A percentile compares a stretch with the other conserved stretches of the same genome.
phyloP scores from a whole-genome alignment of 805 yeast species.

The Blastobotrys peoriensis region DNA sequence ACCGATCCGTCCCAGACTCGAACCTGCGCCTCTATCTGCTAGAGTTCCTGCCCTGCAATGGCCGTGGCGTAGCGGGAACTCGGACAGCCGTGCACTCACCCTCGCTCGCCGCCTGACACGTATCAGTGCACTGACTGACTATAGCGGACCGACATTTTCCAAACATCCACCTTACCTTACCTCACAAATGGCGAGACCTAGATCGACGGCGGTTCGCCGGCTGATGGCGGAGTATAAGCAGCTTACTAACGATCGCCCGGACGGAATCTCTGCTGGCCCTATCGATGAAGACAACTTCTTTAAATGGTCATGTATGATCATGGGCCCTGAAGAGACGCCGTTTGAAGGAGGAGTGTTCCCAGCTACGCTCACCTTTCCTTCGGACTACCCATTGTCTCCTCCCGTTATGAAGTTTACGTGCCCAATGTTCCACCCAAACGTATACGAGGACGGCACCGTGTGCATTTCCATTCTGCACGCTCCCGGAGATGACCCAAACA shows the following conservation, averaged over 20 bases:
- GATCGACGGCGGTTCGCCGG: conserved; percentile 73
- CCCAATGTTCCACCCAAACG: conserved; percentile 84
- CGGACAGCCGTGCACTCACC: no score
- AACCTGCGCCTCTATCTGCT: no score
- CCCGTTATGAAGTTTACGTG: conserved; percentile 73
- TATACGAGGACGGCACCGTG: conserved; percentile 90
- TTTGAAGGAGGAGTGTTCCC: conserved; percentile 86
- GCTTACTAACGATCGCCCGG: conserved; percentile 79
- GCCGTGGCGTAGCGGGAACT: no score
- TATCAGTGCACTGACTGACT: no score
- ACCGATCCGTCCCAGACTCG: no score
- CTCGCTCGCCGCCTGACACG: no score
- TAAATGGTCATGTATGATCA: conserved; percentile 77
- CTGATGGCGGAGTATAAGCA: conserved; percentile 86
- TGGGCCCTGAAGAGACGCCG: conserved; percentile 79
- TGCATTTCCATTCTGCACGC: conserved; percentile 93
- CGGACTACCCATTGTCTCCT: conserved; percentile 77
- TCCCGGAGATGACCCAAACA: conserved; percentile 96
- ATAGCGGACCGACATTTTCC: no score
- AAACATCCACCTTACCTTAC: no score
- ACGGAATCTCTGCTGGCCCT: conserved; percentile 95
- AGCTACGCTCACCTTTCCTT: conserved; percentile 64
- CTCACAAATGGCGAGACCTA: conserved; percentile 5
- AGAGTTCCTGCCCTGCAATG: no score
- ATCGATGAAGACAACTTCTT: conserved; percentile 65